Evolutionary conservation across 2,329 filamentous ascomycete species (phyloP), one percentile per base, ranked within the genome.

Genomic region (Juglanconis sp.): DNA sequence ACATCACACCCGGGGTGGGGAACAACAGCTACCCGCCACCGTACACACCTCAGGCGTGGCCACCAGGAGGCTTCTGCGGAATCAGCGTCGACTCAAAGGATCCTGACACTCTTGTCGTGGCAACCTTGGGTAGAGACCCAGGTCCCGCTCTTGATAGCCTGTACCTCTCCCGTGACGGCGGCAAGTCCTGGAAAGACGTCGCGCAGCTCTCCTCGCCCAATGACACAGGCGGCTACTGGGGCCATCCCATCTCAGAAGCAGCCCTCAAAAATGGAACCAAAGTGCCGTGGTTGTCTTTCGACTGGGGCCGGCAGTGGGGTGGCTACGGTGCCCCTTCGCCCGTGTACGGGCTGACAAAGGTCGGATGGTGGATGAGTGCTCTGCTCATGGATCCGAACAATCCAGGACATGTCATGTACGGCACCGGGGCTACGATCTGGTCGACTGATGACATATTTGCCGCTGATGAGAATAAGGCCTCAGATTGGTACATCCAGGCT

Each of bases 341-440:
- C n/a, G 32, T 58, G 30, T 36, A 47, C 8, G 49, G 56, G 13
- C 56, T 58, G 40, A 47, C 56, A 1, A 58, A 58, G 42, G 47
- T 58, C 42, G 56, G 56, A 5, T 58, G 56, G 56, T 58, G 56
- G 56, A 58, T 58, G 56, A 58, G 49, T 11, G 56, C 56, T 3
- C 34, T 58, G 31, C 56, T 58, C 11, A 24, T 58, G 34, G 56
- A 58, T 13, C 56, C 56, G 7, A 24, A 13, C 9, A 38, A 31
- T 2, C 50, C 56, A 0, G 49, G 56, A 3, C 49, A 51, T n/a
- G 49, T 58, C 8, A 35, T 58, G 38, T 58, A 58, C 40, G 56
- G 56, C 11, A 58, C 56, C 1, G 56, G 56, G 10, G 56, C 56
- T 9, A 58, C 56, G 6, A 53, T 58, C 56, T 58, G 56, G 56